phyloP scores from a whole-genome alignment of 441 rosid species.

The Gossypium gossypioides region DNA sequence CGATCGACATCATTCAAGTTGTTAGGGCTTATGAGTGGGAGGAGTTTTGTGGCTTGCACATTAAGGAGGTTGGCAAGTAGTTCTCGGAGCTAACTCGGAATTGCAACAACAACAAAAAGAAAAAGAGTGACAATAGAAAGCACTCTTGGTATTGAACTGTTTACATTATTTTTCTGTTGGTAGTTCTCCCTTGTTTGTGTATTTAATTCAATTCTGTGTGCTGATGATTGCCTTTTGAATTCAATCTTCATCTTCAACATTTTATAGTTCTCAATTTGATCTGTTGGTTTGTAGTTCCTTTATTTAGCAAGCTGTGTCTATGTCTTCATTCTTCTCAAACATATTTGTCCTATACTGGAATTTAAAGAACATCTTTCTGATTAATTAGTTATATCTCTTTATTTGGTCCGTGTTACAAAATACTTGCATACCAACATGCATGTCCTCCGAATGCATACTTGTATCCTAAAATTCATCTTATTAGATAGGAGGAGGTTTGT shows the following conservation, averaged over 20 bases:
- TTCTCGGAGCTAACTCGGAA: slow-evolving; percentile 26
- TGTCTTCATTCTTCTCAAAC: not conserved
- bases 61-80: slow-evolving; percentile 52
- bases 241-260: slow-evolving; percentile 25
- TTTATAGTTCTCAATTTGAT: slow-evolving; percentile 7
- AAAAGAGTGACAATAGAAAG: not conserved
- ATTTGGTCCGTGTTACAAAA: too few species aligned
- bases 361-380: not conserved
- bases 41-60: slow-evolving; percentile 51
- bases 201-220: slow-evolving; percentile 26
- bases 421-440: too few species aligned
- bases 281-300: slow-evolving; percentile 6
- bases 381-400: not conserved
- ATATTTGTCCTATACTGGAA: not conserved
- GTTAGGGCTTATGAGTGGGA: slow-evolving; percentile 42
- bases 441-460: too few species aligned
- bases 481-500: too few species aligned
- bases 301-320: not conserved
- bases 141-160: not conserved
- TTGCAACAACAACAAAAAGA: slow-evolving; percentile 8
- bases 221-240: slow-evolving; percentile 25
- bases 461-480: too few species aligned
- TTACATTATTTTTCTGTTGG: slow-evolving; percentile 19
- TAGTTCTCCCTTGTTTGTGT: slow-evolving; percentile 23
- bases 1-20: slow-evolving; percentile 47